These are phyloP conservation scores for Dactylellina leptospora DNA, from an alignment of 2,329 filamentous ascomycete genomes.

Conservation along the genomic window DNA sequence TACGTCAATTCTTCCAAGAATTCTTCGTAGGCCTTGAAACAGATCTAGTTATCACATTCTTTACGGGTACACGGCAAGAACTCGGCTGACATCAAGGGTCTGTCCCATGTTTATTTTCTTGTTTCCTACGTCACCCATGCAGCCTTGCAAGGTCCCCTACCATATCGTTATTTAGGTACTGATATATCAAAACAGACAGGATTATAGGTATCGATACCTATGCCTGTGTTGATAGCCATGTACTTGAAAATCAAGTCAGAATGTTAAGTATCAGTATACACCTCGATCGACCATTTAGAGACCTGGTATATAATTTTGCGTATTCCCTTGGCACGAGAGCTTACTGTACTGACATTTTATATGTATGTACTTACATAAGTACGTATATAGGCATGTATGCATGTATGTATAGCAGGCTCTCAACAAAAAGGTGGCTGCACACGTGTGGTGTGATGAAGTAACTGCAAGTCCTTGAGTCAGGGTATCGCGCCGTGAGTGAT, in stretches of 20 bases:
- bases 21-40: background rate
- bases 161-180: background rate
- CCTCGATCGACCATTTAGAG: background rate
- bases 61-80: background rate
- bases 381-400: no score
- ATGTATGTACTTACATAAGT: no score
- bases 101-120: background rate
- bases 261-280: background rate
- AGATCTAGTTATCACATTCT: background rate
- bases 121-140: background rate
- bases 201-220: background rate
- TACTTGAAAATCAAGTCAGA: background rate
- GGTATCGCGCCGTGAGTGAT: background rate
- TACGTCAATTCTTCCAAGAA: no score
- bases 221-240: background rate
- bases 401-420: background rate
- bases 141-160: background rate
- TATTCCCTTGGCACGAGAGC: background rate
- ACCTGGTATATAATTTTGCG: background rate
- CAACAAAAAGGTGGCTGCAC: background rate
- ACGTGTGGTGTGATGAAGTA: background rate
- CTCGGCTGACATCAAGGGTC: background rate
- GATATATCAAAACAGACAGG: no score
- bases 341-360: background rate
- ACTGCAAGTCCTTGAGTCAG: background rate